Base-by-base conservation (phyloP, 495 filamentous ascomycete species). In the Penicillium crystallinum region DNA sequence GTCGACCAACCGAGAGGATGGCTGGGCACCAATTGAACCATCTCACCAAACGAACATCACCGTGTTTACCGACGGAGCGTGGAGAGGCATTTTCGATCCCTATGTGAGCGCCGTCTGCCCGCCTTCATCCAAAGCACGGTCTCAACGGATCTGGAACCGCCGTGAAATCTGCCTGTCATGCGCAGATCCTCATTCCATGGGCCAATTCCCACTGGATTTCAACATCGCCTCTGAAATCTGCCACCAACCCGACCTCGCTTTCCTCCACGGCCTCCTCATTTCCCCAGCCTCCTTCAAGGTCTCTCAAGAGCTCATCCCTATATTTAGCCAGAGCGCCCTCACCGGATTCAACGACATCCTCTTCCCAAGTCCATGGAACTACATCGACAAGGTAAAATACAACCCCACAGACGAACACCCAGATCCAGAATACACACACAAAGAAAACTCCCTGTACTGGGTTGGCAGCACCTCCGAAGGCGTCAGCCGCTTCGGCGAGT, bases 181-280 rank as follows among this genome's bases (percentile, higher is more conserved):
- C 59, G 61, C 76, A 3, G 64, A 59, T 0, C 85, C 86, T 1
- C 89, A 95, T 50, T 86, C 86, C 0, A 58, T 81, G n/a, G 81
- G 79, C 6, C 78, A 81, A 15, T 90, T 85, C 56, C 73, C 88
- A 0, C 65, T 73, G 21, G 73, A 89, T 57, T 91, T 85, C 81
- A 69, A 78, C 14, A 62, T 81, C 10, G 78, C 85, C 4, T 77
- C 80, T 8, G 78, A 87, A 25, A 76, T 87, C 39, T 95, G 89
- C 62, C 86, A 91, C 54, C 89, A 95, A 58, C 84, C 89, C 1
- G 89, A 95, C 56, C 74, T 95, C 36, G 79, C 83, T 15, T 74
- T 81, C 33, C 74, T 91, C 3, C 89, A 92, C 57, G 85, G 86
- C 33, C 78, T 90, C 48, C 74, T 88, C 63, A 75, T 86, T 25